Evolutionary conservation across 345 rosid species (phyloP), one percentile per base, ranked within the genome.

Genomic region (Euclidium syriacum): DNA sequence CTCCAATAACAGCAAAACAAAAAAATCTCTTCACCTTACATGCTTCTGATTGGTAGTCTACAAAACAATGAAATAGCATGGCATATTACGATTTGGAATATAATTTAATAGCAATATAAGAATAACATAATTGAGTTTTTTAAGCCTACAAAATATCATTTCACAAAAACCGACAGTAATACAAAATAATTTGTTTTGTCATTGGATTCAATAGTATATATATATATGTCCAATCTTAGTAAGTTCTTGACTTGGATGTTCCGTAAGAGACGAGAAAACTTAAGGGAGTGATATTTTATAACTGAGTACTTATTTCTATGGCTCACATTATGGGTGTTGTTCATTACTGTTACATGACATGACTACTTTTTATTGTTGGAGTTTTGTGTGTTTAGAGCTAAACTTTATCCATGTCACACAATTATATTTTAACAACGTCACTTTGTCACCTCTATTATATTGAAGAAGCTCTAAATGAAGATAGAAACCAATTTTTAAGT

Each of bases 361-460:
- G 52, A 22, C 35, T 41, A 43, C 61, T 53, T 53, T 65, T 42
- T 33, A 3, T 42, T 47, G 20, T 67, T 56, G 50, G 14, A 39
- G 16, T 26, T 38, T 35, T 57, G 14, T 57, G 33, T 47, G 57
- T 49, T 48, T 62, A 48, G 57, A 57, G 64, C 58, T 17, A 57
- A 67, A 15, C 10, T 47, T 38, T 47, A 67, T 58, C 58, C 42
- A n/a, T 20, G 56, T 19, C 58, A 47, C 14, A 48, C 38, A 58
- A 57, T 46, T 36, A 44, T 67, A 33, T 53, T 49, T 65, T 16
- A 11, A 7, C 3, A 53, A 2, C 8, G 3, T 16, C 18, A 22
- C 52, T 22, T 52, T 52, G n/a, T 2, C 14, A 53, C 15, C 44
- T 53, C 52, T 5, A 42, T 53, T 42, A 42, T 33, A n/a, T n/a